Evolutionary conservation across 805 yeast species (phyloP).

Genomic region (Candida ulmi): DNA sequence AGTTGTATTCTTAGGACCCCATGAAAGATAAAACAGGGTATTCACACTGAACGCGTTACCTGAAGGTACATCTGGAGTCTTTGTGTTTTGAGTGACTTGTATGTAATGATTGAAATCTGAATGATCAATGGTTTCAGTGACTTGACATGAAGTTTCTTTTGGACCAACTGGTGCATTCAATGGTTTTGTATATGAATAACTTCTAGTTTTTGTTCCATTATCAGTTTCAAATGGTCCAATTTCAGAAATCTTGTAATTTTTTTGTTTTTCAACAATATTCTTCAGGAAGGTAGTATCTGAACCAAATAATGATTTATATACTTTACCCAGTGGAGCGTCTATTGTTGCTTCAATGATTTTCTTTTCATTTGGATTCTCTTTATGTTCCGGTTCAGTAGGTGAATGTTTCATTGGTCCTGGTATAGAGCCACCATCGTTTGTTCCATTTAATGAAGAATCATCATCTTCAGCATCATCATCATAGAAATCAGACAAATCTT

Average conservation of each 20-base stretch:
- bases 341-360: slow-evolving; percentile 49
- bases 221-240: slow-evolving; percentile 34
- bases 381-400: slow-evolving; percentile 42
- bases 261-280: slow-evolving; percentile 48
- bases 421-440: background rate
- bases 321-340: slow-evolving; percentile 61
- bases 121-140: slow-evolving; percentile 53
- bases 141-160: slow-evolving; percentile 62
- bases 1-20: slow-evolving; percentile 58
- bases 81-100: slow-evolving; percentile 50
- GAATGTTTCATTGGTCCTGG: slow-evolving; percentile 44
- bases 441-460: slow-evolving; percentile 2
- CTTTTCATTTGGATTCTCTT: slow-evolving; percentile 42
- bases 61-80: slow-evolving; percentile 80
- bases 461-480: slow-evolving; percentile 1
- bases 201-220: slow-evolving; percentile 32
- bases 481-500: background rate
- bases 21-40: slow-evolving; percentile 51
- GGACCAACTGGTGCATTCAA: slow-evolving; percentile 69
- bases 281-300: slow-evolving; percentile 42
- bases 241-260: slow-evolving; percentile 54
- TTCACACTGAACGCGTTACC: slow-evolving; percentile 62
- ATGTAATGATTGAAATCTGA: slow-evolving; percentile 43
- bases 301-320: slow-evolving; percentile 58
- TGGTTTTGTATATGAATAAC: slow-evolving; percentile 58